Conservation (phyloP, 257 asterid species). For the Osmanthus fragrans region DNA sequence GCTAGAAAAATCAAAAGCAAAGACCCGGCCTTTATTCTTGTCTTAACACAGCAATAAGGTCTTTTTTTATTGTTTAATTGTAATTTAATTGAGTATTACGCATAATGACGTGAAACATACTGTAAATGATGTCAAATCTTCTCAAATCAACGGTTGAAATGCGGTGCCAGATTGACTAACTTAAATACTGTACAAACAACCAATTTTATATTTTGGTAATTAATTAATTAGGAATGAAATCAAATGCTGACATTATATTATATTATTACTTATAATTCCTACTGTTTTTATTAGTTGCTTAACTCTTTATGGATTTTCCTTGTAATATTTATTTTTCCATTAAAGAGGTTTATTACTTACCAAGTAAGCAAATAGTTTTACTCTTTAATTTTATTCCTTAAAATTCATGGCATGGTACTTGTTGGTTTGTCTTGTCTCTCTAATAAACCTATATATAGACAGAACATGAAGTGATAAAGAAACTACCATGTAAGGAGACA, state of each 20-base stretch:
- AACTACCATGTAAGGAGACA: constrained; percentile 12
- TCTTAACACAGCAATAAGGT: background rate
- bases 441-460: constrained; percentile 19
- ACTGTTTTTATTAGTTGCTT: background rate
- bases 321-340: background rate
- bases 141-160: background rate
- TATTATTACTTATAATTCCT: background rate
- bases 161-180: background rate
- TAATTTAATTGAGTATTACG: background rate
- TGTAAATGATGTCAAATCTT: background rate
- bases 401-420: constrained; percentile 10
- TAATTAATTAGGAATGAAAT: background rate
- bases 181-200: background rate
- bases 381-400: constrained; percentile 18
- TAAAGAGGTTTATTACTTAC: background rate
- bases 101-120: background rate
- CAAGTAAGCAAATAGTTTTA: constrained; percentile 4
- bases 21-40: background rate
- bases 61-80: background rate
- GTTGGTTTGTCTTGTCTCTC: background rate
- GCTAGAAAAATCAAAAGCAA: no score
- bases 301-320: background rate
- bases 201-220: background rate
- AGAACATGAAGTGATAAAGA: constrained; percentile 18
- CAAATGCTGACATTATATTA: background rate